These are phyloP conservation scores for Berberis thunbergii DNA, from an alignment of 164 flowering plant genomes.

Conservation along the genomic window DNA sequence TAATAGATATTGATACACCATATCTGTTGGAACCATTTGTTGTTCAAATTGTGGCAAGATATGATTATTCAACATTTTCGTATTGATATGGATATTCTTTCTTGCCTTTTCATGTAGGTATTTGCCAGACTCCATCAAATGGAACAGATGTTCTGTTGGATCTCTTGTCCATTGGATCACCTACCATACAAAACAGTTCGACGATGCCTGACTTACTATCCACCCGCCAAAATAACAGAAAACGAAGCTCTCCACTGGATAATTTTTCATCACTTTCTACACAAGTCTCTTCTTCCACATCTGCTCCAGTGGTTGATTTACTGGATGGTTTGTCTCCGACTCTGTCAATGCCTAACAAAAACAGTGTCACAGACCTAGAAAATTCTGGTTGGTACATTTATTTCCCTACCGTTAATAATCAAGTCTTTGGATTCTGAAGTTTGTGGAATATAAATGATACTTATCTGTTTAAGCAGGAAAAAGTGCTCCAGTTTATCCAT, in stretches of 20 bases:
- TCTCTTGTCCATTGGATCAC: constrained; percentile 74
- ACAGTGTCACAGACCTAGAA: not conserved
- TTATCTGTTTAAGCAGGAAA: constrained; percentile 32
- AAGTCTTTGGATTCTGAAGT: not conserved
- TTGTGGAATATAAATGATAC: constrained; percentile 1
- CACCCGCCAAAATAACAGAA: constrained; percentile 28
- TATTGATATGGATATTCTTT: constrained; percentile 9
- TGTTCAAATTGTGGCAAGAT: too few relatives aligned
- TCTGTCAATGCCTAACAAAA: constrained; percentile 34
- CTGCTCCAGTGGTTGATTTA: constrained; percentile 68
- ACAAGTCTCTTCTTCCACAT: constrained; percentile 33
- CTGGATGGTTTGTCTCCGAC: constrained; percentile 61
- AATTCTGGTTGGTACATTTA: constrained; percentile 5
- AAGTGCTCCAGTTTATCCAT: constrained; percentile 52
- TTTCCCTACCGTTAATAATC: not conserved
- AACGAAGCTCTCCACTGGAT: constrained; percentile 36
- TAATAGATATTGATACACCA: too few relatives aligned
- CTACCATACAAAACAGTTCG: constrained; percentile 36
- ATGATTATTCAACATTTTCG: too few relatives aligned
- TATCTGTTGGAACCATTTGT: too few relatives aligned
- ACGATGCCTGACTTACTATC: constrained; percentile 41
- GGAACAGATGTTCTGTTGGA: constrained; percentile 82
- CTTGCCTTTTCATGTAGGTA: constrained; percentile 20
- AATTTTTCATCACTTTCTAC: constrained; percentile 30
- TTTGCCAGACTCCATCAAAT: constrained; percentile 35